Evolutionary conservation across 805 yeast genomes (phyloP), one percentile per base, ranked within the genome.

Genomic region (Pichia californica): DNA sequence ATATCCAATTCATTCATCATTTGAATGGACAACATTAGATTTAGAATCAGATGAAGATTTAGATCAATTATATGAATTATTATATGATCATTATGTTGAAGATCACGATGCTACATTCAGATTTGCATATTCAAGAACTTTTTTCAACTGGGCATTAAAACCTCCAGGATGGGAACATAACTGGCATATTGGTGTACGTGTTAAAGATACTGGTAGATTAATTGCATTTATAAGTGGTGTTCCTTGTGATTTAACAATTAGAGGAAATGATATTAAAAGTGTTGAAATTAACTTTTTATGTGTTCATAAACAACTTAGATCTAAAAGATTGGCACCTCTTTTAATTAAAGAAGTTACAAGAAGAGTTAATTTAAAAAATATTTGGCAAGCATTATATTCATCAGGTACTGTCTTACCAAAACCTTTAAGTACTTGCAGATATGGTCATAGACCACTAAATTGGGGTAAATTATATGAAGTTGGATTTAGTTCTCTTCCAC

Each of bases 311-410:
- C 87, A 91, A 63, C 73, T 93, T 52, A 75, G 99, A 59, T 74
- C 88, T n/a, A 93, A 93, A 63, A 79, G 99, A 55, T 72, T 93
- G 59, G 89, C 99, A 1, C 99, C 99, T 1, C 84, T 93, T 11
- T 69, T 93, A 56, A 93, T 93, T 63, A 85, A 85, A 57, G 99
- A 93, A 64, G 83, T 93, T 52, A 93, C 98, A 4, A 76, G 99
- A 59, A 74, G 98, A 53, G 93, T 93, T 50, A 91, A 93, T 64
- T 73, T 77, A 49, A 71, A 73, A 35, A 77, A 85, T 46, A 84
- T 89, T 47, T 93, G 97, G 96, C 97, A 89, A 63, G 99, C 98
- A 0, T 73, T 93, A 47, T 88, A 87, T 64, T 91, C 99, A 9
- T 95, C 91, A 0, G 99, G 98, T 10, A 79, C 81, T 3, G 81